A percentile compares a stretch with the other conserved stretches of the same genome.
Conservation (phyloP, 495 filamentous ascomycete species). For the Tuber aestivum region DNA sequence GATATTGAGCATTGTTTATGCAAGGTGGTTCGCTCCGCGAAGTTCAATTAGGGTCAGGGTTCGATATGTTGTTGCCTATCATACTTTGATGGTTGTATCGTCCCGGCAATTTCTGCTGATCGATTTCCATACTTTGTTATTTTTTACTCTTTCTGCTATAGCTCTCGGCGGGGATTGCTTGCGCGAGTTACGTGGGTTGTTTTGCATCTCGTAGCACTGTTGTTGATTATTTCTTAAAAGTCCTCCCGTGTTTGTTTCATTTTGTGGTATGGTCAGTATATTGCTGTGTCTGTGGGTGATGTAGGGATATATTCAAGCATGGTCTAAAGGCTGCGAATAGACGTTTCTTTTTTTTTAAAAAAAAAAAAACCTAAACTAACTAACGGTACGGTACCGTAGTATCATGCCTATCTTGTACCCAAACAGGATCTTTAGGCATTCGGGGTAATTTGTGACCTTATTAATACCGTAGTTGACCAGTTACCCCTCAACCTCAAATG, state of each 20-base stretch:
- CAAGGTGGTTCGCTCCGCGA: constrained; percentile 24
- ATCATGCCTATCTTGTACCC: neutral
- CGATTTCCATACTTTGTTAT: neutral
- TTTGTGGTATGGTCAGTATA: neutral
- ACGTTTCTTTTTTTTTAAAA: neutral
- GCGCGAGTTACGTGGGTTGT: neutral
- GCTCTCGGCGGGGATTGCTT: neutral
- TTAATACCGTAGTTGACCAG: neutral
- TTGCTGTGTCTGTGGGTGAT: neutral
- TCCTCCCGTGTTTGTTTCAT: neutral
- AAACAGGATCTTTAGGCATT: neutral
- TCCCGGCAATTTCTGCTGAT: neutral
- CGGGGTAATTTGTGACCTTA: neutral
- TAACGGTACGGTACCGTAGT: too few species aligned
- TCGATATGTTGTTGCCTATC: neutral
- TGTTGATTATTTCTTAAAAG: neutral
- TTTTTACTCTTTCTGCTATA: neutral
- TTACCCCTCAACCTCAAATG: neutral
- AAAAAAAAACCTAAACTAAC: too few species aligned
- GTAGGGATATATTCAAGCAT: neutral
- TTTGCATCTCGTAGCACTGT: neutral
- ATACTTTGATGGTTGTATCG: neutral
- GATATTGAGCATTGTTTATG: constrained; percentile 35
- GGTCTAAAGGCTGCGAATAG: neutral
- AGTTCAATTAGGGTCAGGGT: constrained; percentile 8